phyloP scores from a whole-genome alignment of 1,139 yeast species.

The Blastobotrys capitulatus region DNA sequence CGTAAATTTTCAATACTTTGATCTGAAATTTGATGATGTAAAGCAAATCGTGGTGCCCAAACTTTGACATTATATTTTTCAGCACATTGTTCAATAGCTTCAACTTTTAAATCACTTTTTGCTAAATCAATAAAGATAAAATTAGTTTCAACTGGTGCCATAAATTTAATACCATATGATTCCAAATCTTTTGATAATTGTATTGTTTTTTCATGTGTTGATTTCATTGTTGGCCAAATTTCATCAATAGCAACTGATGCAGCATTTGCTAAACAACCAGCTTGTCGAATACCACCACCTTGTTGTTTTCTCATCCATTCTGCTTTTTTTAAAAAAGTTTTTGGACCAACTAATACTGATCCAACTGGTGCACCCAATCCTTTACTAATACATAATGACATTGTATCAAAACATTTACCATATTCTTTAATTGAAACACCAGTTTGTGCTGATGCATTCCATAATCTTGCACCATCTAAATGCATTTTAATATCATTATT shows the following conservation, averaged over 20 bases:
- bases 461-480: conserved; percentile 92
- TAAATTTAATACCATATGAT: conserved; percentile 48
- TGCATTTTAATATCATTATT: conserved; percentile 63
- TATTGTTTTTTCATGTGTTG: conserved; percentile 65
- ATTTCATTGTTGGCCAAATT: conserved; percentile 55
- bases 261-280: conserved; percentile 79
- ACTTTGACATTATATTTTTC: conserved; percentile 57
- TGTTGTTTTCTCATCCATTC: conserved; percentile 87
- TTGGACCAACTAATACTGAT: conserved; percentile 72
- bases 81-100: conserved; percentile 50
- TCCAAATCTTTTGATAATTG: conserved; percentile 49
- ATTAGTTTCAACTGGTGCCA: conserved; percentile 78
- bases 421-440: conserved; percentile 66
- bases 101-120: conserved; percentile 55
- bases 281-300: conserved; percentile 94
- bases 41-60: conserved; percentile 69
- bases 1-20: conserved; percentile 65
- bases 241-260: conserved; percentile 74
- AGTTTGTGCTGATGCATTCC: conserved; percentile 82
- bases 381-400: conserved; percentile 84
- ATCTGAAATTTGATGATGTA: conserved; percentile 73
- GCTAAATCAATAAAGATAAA: conserved; percentile 74
- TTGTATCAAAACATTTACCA: conserved; percentile 77
- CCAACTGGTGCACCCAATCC: conserved; percentile 96
- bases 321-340: conserved; percentile 59